Conservation (phyloP, 2,329 filamentous ascomycete genomes). For the Aspergillus transmontanensis region DNA sequence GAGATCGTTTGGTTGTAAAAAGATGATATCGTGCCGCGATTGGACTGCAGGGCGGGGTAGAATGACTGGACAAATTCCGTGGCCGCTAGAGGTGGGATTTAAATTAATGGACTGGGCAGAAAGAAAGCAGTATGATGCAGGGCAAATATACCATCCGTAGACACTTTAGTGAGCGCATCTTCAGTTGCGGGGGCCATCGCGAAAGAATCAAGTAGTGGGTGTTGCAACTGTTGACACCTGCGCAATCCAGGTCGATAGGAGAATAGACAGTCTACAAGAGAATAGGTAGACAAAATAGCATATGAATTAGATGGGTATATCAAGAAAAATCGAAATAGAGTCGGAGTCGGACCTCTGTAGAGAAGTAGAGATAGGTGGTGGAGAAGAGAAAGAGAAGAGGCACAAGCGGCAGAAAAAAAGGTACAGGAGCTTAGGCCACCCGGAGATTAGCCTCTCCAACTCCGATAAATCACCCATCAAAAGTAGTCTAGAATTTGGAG, state of each 20-base stretch:
- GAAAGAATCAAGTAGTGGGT: not conserved
- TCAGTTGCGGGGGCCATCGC: slow-evolving; percentile 36
- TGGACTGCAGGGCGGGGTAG: slow-evolving; percentile 71
- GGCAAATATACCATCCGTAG: slow-evolving; percentile 43
- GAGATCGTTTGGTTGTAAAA: slow-evolving; percentile 69
- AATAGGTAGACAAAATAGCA: not conserved
- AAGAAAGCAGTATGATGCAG: not conserved
- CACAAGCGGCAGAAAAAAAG: slow-evolving; percentile 22
- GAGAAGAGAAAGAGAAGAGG: slow-evolving; percentile 5
- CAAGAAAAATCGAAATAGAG: not conserved
- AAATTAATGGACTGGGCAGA: slow-evolving; percentile 1
- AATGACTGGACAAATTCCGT: slow-evolving; percentile 72
- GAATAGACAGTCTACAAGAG: not conserved
- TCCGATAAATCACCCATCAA: slow-evolving; percentile 31
- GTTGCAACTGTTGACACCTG: not conserved
- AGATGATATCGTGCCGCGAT: slow-evolving; percentile 58
- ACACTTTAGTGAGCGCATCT: slow-evolving; percentile 44
- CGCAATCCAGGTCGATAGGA: not conserved
- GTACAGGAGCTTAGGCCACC: slow-evolving; percentile 41
- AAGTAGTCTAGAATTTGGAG: slow-evolving; percentile 3
- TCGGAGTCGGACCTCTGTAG: not conserved
- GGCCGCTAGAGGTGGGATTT: slow-evolving; percentile 56
- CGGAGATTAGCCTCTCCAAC: slow-evolving; percentile 26
- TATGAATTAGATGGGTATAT: not conserved
- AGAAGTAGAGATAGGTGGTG: not conserved